Conservation (phyloP, 805 yeast genomes). For the Wickerhamiella domercqiae region DNA sequence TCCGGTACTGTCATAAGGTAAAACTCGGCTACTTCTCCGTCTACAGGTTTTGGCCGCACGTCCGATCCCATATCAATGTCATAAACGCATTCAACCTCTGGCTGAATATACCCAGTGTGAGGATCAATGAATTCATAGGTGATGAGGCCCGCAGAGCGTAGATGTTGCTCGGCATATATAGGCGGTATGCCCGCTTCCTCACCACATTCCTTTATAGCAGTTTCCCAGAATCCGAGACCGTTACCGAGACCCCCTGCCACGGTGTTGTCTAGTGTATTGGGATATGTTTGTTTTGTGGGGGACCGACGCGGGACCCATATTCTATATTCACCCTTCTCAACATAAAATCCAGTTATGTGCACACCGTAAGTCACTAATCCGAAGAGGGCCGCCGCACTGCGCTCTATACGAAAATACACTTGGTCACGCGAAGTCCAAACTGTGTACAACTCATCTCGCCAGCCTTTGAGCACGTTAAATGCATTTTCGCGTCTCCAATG, state of each 20-base stretch:
- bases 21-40: constrained; percentile 67
- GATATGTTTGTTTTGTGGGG: constrained; percentile 66
- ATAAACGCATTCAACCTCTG: constrained; percentile 72
- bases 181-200: constrained; percentile 78
- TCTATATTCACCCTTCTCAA: constrained; percentile 21
- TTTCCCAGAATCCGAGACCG: constrained; percentile 60
- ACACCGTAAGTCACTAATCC: constrained; percentile 88
- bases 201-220: constrained; percentile 67
- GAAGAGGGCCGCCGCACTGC: constrained; percentile 64
- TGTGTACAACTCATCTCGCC: constrained; percentile 78
- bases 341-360: constrained; percentile 61
- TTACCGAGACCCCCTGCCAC: constrained; percentile 90
- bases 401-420: constrained; percentile 58
- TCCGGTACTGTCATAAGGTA: constrained; percentile 44
- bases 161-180: constrained; percentile 32
- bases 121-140: constrained; percentile 36
- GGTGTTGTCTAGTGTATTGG: constrained; percentile 81
- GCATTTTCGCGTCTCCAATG: constrained; percentile 14
- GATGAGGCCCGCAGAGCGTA: constrained; percentile 45
- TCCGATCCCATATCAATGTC: constrained; percentile 35
- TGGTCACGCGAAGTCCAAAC: constrained; percentile 40
- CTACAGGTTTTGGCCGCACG: constrained; percentile 42
- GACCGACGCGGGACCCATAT: constrained; percentile 80
- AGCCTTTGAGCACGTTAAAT: constrained; percentile 27
- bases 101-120: constrained; percentile 56